These are phyloP conservation scores for Talaromyces sp. DNA, from an alignment of 2,329 filamentous ascomycete genomes.

Conservation along the genomic window DNA sequence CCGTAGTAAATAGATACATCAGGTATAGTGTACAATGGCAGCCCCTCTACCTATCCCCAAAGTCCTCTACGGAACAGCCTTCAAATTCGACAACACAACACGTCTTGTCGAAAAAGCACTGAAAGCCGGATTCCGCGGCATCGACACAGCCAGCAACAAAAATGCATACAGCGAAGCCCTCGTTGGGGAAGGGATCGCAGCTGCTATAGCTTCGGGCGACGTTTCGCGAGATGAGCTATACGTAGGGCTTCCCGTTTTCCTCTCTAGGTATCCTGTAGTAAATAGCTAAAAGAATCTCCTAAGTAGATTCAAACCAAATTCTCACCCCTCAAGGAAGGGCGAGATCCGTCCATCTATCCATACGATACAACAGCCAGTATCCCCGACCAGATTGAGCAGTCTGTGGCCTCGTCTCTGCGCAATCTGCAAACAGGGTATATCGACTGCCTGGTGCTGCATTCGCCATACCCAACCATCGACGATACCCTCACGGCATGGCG, in stretches of 20 bases:
- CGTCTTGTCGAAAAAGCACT: neutral
- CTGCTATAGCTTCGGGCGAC: neutral
- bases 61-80: conserved; percentile 4
- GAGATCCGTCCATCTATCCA: neutral
- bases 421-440: conserved; percentile 2
- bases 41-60: neutral
- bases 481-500: conserved; percentile 3
- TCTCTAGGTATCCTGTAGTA: neutral
- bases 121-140: conserved; percentile 4
- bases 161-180: conserved; percentile 3
- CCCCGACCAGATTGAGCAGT: conserved; percentile 1
- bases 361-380: conserved; percentile 1
- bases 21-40: neutral
- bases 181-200: conserved; percentile 2
- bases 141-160: conserved; percentile 3
- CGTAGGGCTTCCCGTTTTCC: neutral
- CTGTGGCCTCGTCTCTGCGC: neutral
- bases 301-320: conserved; percentile 7
- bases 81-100: conserved; percentile 6
- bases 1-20: neutral
- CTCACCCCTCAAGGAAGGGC: conserved; percentile 1
- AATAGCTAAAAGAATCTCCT: neutral
- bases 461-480: neutral
- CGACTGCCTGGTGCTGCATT: conserved; percentile 5
- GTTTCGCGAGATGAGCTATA: neutral